phyloP scores from a whole-genome alignment of 306 rosid genomes.

The Malus orientalis region DNA sequence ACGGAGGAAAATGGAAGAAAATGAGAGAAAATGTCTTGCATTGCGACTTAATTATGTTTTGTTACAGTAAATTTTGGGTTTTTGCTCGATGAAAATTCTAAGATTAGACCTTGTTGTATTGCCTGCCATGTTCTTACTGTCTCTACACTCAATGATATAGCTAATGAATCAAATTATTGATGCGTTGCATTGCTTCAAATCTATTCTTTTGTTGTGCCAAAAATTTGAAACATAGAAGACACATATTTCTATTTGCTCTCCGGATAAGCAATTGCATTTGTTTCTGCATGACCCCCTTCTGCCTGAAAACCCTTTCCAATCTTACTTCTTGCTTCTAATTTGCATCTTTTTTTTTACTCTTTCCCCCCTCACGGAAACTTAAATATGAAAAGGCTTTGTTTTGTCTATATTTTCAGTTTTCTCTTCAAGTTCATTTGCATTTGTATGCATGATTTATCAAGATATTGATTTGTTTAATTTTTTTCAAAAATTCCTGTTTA shows the following conservation, averaged over 20 bases:
- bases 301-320: not conserved
- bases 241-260: not conserved
- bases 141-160: not conserved
- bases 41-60: not conserved
- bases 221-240: not conserved
- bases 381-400: not conserved
- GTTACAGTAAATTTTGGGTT: not conserved
- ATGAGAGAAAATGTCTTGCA: not conserved
- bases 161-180: not conserved
- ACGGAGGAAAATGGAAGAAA: not conserved
- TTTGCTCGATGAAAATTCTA: not conserved
- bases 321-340: not conserved
- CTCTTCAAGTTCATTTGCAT: not conserved
- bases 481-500: not conserved
- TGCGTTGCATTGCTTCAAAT: not conserved
- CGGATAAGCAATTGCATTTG: not conserved
- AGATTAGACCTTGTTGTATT: not conserved
- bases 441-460: not conserved
- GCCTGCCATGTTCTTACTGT: not conserved
- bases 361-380: not conserved
- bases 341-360: not conserved
- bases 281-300: not conserved
- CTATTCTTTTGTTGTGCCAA: not conserved
- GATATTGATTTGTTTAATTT: not conserved
- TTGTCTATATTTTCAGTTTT: not conserved